phyloP scores from a whole-genome alignment of 1,284 basidiomycete genomes.

The Leucoagaricus sp. region DNA sequence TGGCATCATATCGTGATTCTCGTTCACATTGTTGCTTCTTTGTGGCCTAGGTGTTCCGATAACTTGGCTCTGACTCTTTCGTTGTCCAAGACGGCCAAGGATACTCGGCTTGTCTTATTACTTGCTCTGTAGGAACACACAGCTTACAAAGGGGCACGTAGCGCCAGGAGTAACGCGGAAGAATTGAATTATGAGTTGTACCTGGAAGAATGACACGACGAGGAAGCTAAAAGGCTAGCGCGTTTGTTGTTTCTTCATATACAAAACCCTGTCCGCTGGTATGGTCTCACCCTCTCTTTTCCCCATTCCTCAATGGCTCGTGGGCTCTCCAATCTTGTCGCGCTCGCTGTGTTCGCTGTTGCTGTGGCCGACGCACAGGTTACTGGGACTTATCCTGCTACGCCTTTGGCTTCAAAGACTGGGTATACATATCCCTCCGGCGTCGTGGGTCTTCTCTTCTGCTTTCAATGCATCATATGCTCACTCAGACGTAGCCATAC shows the following conservation, averaged over 20 bases:
- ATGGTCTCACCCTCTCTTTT: background rate
- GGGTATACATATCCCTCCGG: conserved; percentile 25
- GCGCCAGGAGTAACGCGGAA: no score
- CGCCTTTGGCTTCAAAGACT: conserved; percentile 25
- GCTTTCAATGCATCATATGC: background rate
- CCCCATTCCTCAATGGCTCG: background rate
- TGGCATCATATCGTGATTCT: no score
- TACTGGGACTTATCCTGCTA: conserved; percentile 17
- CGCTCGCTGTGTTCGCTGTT: conserved; percentile 2
- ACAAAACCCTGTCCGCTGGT: background rate
- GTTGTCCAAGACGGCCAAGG: no score
- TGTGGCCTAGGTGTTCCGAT: no score
- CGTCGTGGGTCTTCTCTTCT: conserved; percentile 15
- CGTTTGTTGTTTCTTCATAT: background rate
- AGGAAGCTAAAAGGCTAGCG: background rate
- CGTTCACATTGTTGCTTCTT: no score
- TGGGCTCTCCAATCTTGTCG: conserved; percentile 1
- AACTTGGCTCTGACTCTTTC: no score
- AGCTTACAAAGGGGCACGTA: no score
- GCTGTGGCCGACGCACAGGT: conserved; percentile 6
- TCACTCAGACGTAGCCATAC: conserved; percentile 26
- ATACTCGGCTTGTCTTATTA: no score
- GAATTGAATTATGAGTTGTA: no score
- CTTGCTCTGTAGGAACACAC: no score
- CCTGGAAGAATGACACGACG: no score